These are phyloP conservation scores for Sarocladium oryzae DNA, from an alignment of 2,329 filamentous ascomycete species.

Conservation along the genomic window DNA sequence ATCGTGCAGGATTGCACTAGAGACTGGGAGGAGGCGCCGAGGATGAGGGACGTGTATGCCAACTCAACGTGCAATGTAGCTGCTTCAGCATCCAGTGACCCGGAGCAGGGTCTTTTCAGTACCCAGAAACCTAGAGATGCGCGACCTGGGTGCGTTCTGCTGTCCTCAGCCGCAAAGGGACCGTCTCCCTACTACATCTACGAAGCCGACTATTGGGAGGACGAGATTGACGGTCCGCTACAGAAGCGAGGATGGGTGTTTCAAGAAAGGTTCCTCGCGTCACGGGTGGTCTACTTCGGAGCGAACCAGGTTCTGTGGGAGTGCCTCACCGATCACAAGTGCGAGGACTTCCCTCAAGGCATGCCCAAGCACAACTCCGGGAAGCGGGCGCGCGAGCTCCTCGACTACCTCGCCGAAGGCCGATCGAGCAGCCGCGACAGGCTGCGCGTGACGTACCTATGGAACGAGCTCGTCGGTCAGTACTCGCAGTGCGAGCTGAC, in stretches of 20 bases:
- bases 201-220: conserved; percentile 7
- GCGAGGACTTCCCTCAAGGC: conserved; percentile 12
- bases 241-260: conserved; percentile 22
- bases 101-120: conserved; percentile 17
- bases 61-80: conserved; percentile 19
- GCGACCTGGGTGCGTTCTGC: conserved; percentile 11
- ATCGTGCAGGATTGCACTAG: conserved; percentile 20
- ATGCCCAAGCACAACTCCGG: conserved; percentile 11
- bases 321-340: conserved; percentile 16
- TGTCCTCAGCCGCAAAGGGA: background rate
- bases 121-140: conserved; percentile 12
- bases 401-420: conserved; percentile 9
- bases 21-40: conserved; percentile 22
- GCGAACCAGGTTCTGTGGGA: conserved; percentile 20
- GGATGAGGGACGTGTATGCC: conserved; percentile 22
- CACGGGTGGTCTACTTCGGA: conserved; percentile 22
- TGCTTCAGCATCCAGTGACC: conserved; percentile 14
- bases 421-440: background rate
- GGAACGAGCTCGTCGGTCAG: conserved; percentile 18
- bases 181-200: conserved; percentile 14
- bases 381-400: conserved; percentile 2
- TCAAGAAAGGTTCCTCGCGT: conserved; percentile 22
- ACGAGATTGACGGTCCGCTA: conserved; percentile 14
- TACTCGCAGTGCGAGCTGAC: conserved; percentile 19
- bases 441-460: conserved; percentile 14